Percentiles rank a stretch among this genome's conserved stretches.
Evolutionary conservation across 176 grass and related monocot species (phyloP).

Genomic region (Secale cereale): DNA sequence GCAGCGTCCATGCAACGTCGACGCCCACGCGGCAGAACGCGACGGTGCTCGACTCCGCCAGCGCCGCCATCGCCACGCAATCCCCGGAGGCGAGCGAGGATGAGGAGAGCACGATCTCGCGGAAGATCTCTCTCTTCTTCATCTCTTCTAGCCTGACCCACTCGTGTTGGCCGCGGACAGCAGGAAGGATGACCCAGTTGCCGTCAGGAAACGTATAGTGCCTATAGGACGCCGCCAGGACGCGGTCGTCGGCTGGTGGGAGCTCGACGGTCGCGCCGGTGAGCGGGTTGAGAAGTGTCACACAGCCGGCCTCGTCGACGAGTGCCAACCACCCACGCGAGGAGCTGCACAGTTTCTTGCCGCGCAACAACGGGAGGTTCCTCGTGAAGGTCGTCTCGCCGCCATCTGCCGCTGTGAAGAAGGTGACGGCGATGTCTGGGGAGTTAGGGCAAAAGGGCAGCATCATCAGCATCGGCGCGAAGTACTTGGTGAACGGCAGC

Average conservation of each 20-base stretch:
- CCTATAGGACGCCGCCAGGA: not conserved
- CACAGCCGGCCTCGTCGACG: constrained; percentile 17
- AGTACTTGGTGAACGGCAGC: constrained; percentile 9
- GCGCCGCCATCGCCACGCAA: constrained; percentile 25
- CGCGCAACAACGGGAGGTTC: not conserved
- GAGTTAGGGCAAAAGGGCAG: not conserved
- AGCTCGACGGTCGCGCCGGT: not conserved
- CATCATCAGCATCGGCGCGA: constrained; percentile 3
- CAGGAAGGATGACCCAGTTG: not conserved
- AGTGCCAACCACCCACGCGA: constrained; percentile 24
- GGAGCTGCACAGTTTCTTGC: constrained; percentile 12
- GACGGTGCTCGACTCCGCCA: constrained; percentile 12
- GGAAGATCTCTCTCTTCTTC: not conserved
- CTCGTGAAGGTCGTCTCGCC: not conserved
- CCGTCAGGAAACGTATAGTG: not conserved
- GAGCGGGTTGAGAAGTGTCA: constrained; percentile 32
- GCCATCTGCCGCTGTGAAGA: not conserved
- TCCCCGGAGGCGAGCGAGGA: not conserved
- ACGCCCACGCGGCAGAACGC: constrained; percentile 20
- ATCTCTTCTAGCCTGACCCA: not conserved
- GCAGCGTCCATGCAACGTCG: constrained; percentile 8
- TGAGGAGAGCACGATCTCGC: constrained; percentile 19
- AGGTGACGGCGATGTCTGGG: not conserved
- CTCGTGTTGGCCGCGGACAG: not conserved
- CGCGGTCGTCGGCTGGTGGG: constrained; percentile 13